Base-by-base conservation (phyloP, 2,329 filamentous ascomycete genomes). In the Penicillium corylophilum region DNA sequence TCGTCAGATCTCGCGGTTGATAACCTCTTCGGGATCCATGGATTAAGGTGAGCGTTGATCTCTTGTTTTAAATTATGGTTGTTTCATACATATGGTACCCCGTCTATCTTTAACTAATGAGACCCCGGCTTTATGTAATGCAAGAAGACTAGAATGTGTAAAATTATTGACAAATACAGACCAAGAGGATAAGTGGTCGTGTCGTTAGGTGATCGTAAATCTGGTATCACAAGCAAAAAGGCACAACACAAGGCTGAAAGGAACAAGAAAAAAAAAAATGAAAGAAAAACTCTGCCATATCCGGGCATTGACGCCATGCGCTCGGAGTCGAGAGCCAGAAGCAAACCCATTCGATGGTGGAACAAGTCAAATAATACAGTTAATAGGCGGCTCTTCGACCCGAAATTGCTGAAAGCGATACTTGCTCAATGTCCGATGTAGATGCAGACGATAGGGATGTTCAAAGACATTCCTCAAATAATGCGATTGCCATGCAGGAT, bases 81-180 rank as follows among this genome's bases (percentile, higher is more conserved):
- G 9, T 5, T 38, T 10, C 1, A 38, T 38, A 5, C 10, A 38
- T 3, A 13, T 9, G 35, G 16, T 13, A 22, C 12, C 12, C 2
- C 10, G 33, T 20, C 16, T 31, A 35, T 39, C 15, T 45, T 45
- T 33, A 16, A 13, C 10, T 31, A 26, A n/a, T 5, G 22, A 6
- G 16, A 31, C 22, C 15, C n/a, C 22, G 9, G 3, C 16, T 18
- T 2, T 13, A 47, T 39, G 46, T 22, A 36, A 18, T 40, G n/a
- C 48, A 13, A 26, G 23, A 33, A 39, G 28, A 44, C 48, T 36
- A 15, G 28, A 49, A 18, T 35, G 44, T 52, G 44, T 38, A 24
- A 46, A 54, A 50, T 60, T 59, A 57, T 64, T 54, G 59, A 62
- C 56, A 67, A 64, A 63, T 66, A 66, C 61, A 67, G 58, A 58